Conservation (phyloP, 257 asterid species). For the Cynanchum wilfordii region DNA sequence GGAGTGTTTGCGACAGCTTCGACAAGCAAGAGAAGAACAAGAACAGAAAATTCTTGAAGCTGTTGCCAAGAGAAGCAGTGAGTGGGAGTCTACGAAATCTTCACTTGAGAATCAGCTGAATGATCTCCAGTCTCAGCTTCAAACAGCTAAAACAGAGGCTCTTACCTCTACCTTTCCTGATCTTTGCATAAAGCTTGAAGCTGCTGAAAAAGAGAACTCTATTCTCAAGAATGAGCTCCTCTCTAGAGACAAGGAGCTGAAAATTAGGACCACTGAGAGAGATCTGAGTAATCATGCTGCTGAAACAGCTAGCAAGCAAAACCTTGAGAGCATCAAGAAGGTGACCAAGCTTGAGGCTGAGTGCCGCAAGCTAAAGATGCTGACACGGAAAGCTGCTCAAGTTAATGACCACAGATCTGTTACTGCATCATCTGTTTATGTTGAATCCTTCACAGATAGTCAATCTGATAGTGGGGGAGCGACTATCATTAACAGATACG, state of each 20-base stretch:
- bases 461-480: slow-evolving; percentile 59
- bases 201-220: slow-evolving; percentile 57
- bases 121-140: slow-evolving; percentile 49
- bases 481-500: slow-evolving; percentile 28
- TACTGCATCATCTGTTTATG: slow-evolving; percentile 45
- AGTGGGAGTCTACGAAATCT: slow-evolving; percentile 52
- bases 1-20: slow-evolving; percentile 87
- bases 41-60: slow-evolving; percentile 51
- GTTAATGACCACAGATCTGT: slow-evolving; percentile 34
- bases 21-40: slow-evolving; percentile 76
- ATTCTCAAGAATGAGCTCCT: slow-evolving; percentile 44
- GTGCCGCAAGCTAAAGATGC: slow-evolving; percentile 56
- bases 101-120: slow-evolving; percentile 49
- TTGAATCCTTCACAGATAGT: slow-evolving; percentile 51
- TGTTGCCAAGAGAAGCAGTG: slow-evolving; percentile 31
- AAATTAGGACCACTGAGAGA: slow-evolving; percentile 41
- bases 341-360: slow-evolving; percentile 76
- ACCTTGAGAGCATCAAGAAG: slow-evolving; percentile 53
- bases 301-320: slow-evolving; percentile 83
- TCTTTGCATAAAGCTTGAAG: slow-evolving; percentile 48
- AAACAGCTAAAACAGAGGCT: slow-evolving; percentile 39
- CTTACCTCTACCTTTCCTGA: slow-evolving; percentile 30
- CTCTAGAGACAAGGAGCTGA: slow-evolving; percentile 44
- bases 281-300: slow-evolving; percentile 61
- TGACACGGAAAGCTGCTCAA: slow-evolving; percentile 35